Conservation (phyloP, 495 filamentous ascomycete genomes). For the Viridothelium virens region DNA sequence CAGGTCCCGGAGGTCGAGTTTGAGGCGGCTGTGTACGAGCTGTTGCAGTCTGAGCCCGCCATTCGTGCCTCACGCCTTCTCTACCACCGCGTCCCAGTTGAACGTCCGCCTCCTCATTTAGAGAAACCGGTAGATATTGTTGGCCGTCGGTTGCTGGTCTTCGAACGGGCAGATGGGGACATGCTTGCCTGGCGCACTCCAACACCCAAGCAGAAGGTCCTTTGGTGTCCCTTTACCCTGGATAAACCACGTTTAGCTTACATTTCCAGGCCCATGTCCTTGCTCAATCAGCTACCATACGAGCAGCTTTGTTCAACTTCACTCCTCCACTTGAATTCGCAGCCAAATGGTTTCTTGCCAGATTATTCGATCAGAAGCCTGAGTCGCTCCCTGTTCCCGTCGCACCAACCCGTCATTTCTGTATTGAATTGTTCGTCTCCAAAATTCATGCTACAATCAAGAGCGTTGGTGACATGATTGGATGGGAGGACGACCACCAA, state of each 20-base stretch:
- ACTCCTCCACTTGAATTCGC: constrained; percentile 23
- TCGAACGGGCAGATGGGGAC: constrained; percentile 31
- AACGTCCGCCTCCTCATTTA: constrained; percentile 20
- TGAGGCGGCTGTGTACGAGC: constrained; percentile 28
- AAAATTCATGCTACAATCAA: constrained; percentile 37
- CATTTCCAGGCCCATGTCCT: constrained; percentile 24
- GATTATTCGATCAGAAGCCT: constrained; percentile 30
- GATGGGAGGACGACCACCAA: constrained; percentile 32
- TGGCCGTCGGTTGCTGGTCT: constrained; percentile 32
- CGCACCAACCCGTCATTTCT: constrained; percentile 36
- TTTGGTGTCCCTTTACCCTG: constrained; percentile 12
- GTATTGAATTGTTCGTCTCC: constrained; percentile 30
- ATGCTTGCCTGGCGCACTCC: constrained; percentile 28
- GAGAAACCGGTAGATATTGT: constrained; percentile 24
- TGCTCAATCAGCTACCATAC: constrained; percentile 29
- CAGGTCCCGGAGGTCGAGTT: constrained; percentile 23
- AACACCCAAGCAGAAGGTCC: constrained; percentile 24
- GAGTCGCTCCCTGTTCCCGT: constrained; percentile 32
- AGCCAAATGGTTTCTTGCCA: constrained; percentile 25
- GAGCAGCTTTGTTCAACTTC: constrained; percentile 35
- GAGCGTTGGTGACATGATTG: constrained; percentile 35
- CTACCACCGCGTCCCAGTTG: constrained; percentile 28
- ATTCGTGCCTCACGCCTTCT: constrained; percentile 27
- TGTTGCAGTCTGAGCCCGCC: constrained; percentile 25
- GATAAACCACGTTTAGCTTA: background rate